These are phyloP conservation scores for Stellera chamaejasme DNA, from an alignment of 345 rosid genomes.

Conservation along the genomic window DNA sequence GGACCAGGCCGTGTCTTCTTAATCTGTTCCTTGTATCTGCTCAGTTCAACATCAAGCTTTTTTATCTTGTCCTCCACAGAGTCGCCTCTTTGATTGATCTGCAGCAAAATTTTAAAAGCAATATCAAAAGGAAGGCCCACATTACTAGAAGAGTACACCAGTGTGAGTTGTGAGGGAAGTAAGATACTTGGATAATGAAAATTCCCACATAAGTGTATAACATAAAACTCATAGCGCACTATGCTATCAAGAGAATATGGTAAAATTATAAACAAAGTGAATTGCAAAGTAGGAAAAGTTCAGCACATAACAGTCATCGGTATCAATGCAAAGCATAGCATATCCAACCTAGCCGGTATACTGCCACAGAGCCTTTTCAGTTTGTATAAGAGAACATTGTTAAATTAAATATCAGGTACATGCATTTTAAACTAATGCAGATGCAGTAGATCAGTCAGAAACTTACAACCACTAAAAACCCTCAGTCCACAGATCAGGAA, in stretches of 20 bases:
- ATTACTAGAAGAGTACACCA: no score
- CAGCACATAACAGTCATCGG: no score
- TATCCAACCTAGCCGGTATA: no score
- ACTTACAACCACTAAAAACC: not conserved
- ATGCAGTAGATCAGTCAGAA: no score
- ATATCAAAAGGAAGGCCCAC: not conserved
- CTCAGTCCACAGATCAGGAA: not conserved
- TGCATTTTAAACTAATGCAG: no score
- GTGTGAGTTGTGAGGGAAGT: not conserved
- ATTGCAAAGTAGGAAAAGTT: no score
- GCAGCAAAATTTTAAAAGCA: not conserved
- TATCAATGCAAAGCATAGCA: no score
- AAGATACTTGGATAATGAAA: not conserved
- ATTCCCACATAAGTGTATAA: not conserved
- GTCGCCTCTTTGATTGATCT: constrained; percentile 88
- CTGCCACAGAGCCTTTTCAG: no score
- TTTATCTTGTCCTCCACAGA: constrained; percentile 81
- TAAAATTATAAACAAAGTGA: no score
- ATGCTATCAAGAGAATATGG: not conserved
- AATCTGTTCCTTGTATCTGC: constrained; percentile 72
- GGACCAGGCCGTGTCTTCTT: constrained; percentile 91
- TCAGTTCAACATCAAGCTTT: constrained; percentile 75
- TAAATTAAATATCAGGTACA: no score
- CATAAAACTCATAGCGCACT: no score
- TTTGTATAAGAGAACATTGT: no score